Conservation (phyloP, 78 protist genomes). For the Isochrysis galbana region DNA sequence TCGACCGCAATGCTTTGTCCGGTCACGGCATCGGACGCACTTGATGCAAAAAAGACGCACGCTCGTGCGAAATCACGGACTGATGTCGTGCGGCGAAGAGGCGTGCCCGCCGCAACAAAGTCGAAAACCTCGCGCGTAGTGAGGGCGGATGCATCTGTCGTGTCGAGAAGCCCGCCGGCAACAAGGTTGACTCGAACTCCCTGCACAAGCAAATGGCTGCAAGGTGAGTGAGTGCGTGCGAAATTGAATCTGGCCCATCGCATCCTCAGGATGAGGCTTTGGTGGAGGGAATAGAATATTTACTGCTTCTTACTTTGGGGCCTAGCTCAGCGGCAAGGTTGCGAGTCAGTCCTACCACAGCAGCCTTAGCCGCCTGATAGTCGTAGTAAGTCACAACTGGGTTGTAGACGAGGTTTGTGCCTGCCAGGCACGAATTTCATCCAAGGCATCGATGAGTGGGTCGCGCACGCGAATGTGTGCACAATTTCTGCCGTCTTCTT, state of each 20-base stretch:
- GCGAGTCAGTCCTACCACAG: neutral
- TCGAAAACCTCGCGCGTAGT: neutral
- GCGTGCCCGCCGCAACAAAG: neutral
- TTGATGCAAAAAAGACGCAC: neutral
- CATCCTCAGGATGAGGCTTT: too few species aligned
- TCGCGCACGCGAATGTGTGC: too few species aligned
- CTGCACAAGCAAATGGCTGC: too few species aligned
- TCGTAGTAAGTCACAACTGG: constrained; percentile 5
- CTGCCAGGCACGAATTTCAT: neutral
- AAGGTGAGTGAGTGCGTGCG: too few species aligned
- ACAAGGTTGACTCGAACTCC: neutral
- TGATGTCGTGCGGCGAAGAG: constrained; percentile 3
- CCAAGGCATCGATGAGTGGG: too few species aligned
- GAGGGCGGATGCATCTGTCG: neutral
- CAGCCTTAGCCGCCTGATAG: neutral
- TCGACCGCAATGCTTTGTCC: neutral
- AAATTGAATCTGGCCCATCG: too few species aligned
- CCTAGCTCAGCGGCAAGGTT: neutral
- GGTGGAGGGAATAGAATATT: too few species aligned
- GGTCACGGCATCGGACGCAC: neutral
- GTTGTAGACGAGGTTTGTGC: neutral
- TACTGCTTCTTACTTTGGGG: too few species aligned
- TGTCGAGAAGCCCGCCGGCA: constrained; percentile 2
- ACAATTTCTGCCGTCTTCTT: neutral
- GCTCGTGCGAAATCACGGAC: neutral